Conservation (phyloP, 164 flowering plant species). For the Euptelea pleiosperma region DNA sequence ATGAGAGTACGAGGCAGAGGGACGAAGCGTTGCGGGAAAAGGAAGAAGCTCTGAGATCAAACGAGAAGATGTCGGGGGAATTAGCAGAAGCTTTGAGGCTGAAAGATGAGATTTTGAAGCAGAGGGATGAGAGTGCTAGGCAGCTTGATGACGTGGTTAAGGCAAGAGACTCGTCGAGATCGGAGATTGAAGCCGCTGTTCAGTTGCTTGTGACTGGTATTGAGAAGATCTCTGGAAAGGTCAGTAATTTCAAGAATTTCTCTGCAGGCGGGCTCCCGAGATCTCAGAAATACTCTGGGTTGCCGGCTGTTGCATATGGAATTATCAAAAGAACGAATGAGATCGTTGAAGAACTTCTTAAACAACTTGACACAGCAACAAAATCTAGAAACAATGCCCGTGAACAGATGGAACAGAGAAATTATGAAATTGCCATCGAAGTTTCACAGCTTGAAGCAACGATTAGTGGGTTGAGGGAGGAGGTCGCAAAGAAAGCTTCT, state of each 20-base stretch:
- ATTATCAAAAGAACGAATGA: constrained; percentile 87
- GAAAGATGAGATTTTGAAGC: constrained; percentile 51
- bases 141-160: constrained; percentile 51
- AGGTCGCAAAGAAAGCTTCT: constrained; percentile 46
- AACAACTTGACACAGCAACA: constrained; percentile 51
- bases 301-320: constrained; percentile 84
- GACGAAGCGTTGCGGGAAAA: constrained; percentile 63
- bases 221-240: constrained; percentile 80
- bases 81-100: constrained; percentile 36
- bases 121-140: constrained; percentile 47
- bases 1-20: constrained; percentile 45
- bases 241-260: constrained; percentile 63
- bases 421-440: constrained; percentile 94
- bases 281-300: constrained; percentile 79
- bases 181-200: constrained; percentile 63
- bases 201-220: constrained; percentile 80
- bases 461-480: constrained; percentile 63
- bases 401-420: constrained; percentile 82
- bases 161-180: constrained; percentile 46
- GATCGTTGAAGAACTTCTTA: constrained; percentile 82
- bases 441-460: constrained; percentile 92
- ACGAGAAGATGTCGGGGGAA: constrained; percentile 39
- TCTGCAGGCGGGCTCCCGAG: constrained; percentile 59
- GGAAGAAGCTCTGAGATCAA: constrained; percentile 39
- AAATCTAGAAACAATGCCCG: constrained; percentile 76